Evolutionary conservation across 2,329 filamentous ascomycete species (phyloP).

Genomic region (Colletotrichum melonis): DNA sequence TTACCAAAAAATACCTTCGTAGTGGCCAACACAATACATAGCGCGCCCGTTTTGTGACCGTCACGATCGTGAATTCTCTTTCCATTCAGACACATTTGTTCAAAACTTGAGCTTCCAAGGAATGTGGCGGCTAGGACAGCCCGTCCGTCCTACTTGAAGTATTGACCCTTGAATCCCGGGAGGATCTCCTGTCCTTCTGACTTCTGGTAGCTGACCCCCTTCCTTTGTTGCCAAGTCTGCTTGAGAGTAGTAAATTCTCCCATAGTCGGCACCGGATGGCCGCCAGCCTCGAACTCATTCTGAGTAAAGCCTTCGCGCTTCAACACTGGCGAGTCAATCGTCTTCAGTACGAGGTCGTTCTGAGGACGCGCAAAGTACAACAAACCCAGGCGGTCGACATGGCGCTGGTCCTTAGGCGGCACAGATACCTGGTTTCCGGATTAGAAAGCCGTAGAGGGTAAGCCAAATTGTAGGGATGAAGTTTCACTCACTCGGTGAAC

Average conservation of each 20-base stretch:
- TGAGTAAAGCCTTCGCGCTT: slow-evolving; percentile 45
- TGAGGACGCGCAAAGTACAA: slow-evolving; percentile 62
- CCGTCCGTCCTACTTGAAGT: slow-evolving; percentile 20
- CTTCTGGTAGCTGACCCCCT: slow-evolving; percentile 40
- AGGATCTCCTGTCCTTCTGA: slow-evolving; percentile 47
- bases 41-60: too few relatives aligned
- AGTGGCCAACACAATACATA: too few relatives aligned
- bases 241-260: slow-evolving; percentile 51
- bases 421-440: slow-evolving; percentile 43
- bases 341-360: slow-evolving; percentile 50
- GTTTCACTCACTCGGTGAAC: slow-evolving; percentile 47
- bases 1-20: too few relatives aligned
- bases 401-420: slow-evolving; percentile 53
- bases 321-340: slow-evolving; percentile 51
- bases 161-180: slow-evolving; percentile 47
- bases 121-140: not conserved
- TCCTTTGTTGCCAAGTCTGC: slow-evolving; percentile 51
- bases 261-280: slow-evolving; percentile 47
- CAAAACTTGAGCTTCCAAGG: not conserved
- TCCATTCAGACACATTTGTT: too few relatives aligned
- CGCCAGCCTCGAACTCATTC: slow-evolving; percentile 51
- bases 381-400: slow-evolving; percentile 60
- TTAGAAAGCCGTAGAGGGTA: not conserved
- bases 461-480: accelerated
- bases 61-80: too few relatives aligned